These are phyloP conservation scores for Fusarium sp. DNA, from an alignment of 2,329 filamentous ascomycete species.

Conservation along the genomic window DNA sequence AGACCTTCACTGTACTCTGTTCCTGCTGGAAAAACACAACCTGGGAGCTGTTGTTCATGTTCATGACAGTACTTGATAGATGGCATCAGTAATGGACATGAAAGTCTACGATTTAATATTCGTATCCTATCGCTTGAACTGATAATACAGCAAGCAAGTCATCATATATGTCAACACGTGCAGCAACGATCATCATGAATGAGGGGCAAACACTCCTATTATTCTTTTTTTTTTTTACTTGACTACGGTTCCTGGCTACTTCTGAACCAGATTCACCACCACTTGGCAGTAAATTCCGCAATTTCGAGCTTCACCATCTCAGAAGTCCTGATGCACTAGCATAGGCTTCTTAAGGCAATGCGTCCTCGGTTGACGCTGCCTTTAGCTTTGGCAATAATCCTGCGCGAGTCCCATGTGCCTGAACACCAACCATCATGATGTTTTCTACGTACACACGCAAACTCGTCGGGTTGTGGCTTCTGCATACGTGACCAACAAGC, in stretches of 20 bases:
- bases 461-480: slow-evolving; percentile 37
- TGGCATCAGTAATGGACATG: background rate
- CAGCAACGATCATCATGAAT: slow-evolving; percentile 16
- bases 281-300: slow-evolving; percentile 45
- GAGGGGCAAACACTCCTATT: slow-evolving; percentile 37
- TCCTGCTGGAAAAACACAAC: background rate
- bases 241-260: slow-evolving; percentile 41
- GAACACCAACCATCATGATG: slow-evolving; percentile 44
- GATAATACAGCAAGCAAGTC: background rate
- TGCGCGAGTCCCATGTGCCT: slow-evolving; percentile 38
- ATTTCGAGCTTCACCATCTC: slow-evolving; percentile 41
- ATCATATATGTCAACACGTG: background rate
- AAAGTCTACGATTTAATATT: background rate
- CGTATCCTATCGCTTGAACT: background rate
- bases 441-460: slow-evolving; percentile 32
- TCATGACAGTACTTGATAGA: background rate
- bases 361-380: slow-evolving; percentile 36
- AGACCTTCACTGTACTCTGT: background rate
- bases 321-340: slow-evolving; percentile 46
- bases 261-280: slow-evolving; percentile 40
- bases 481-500: slow-evolving; percentile 35
- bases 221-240: slow-evolving; percentile 38
- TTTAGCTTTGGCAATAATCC: slow-evolving; percentile 37
- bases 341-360: slow-evolving; percentile 38
- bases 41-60: background rate